Evolutionary conservation across 2,329 filamentous ascomycete genomes (phyloP).

Genomic region (Ceratocystis cacaofunesta): DNA sequence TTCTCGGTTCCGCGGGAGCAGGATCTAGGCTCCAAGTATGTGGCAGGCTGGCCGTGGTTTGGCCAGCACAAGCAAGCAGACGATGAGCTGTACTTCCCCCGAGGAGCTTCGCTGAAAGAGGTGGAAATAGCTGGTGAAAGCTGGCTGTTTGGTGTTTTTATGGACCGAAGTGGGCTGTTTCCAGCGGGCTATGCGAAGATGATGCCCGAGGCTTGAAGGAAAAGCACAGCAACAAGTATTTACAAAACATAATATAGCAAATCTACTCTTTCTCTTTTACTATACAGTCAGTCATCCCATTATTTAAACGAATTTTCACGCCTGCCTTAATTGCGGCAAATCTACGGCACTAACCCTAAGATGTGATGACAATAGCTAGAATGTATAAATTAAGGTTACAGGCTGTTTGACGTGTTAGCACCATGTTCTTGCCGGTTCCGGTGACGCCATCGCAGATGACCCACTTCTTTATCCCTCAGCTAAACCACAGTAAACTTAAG

Average conservation of each 20-base stretch:
- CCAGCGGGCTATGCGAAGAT: slow-evolving; percentile 60
- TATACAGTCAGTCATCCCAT: no score
- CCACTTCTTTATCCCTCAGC: slow-evolving; percentile 12
- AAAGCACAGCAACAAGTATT: neutral
- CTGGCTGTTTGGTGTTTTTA: slow-evolving; percentile 80
- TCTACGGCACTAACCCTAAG: neutral
- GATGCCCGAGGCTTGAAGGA: neutral
- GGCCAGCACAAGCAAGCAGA: slow-evolving; percentile 39
- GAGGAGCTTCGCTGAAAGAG: slow-evolving; percentile 68
- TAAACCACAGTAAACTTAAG: neutral
- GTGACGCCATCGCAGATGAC: slow-evolving; percentile 15
- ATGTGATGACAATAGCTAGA: neutral
- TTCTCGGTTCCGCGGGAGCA: slow-evolving; percentile 5
- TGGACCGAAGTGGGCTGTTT: slow-evolving; percentile 64
- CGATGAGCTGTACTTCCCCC: slow-evolving; percentile 75
- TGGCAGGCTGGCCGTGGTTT: slow-evolving; percentile 66
- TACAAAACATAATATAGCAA: neutral
- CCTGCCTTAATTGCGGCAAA: neutral
- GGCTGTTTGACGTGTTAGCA: neutral
- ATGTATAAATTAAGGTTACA: neutral
- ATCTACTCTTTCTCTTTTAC: neutral
- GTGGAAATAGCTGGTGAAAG: slow-evolving; percentile 78
- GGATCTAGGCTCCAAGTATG: slow-evolving; percentile 26
- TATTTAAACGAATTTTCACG: neutral
- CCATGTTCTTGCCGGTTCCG: slow-evolving; percentile 6